Percentiles rank a stretch among this genome's conserved stretches.
Evolutionary conservation across 148 eudicot species (phyloP).

Genomic region (Mesembryanthemum crystallinum): DNA sequence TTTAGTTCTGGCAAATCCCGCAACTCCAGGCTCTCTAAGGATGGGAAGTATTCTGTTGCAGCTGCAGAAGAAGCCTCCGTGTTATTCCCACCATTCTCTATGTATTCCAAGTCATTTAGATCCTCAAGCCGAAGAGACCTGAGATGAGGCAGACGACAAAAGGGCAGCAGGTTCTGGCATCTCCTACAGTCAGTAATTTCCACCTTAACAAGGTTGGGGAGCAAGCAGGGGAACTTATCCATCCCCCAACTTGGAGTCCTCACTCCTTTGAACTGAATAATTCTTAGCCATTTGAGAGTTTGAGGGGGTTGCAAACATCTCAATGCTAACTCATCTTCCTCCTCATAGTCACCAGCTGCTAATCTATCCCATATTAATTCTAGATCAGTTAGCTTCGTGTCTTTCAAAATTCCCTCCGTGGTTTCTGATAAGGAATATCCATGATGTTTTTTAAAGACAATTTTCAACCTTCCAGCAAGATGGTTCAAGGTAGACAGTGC

Average conservation of each 20-base stretch:
- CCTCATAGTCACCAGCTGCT: background rate
- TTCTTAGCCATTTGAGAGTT: background rate
- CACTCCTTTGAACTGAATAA: background rate
- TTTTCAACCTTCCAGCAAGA: constrained; percentile 1
- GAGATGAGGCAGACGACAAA: constrained; percentile 19
- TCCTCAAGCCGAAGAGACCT: background rate
- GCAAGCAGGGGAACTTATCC: background rate
- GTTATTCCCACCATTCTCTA: background rate
- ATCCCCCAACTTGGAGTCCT: constrained; percentile 13
- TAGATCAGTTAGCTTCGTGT: background rate
- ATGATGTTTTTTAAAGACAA: background rate
- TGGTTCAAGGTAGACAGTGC: background rate
- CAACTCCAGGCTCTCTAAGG: background rate
- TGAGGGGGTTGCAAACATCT: constrained; percentile 7
- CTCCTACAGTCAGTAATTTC: background rate
- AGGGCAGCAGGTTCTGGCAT: constrained; percentile 13
- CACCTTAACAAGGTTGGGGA: constrained; percentile 8
- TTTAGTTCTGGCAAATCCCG: too few species aligned
- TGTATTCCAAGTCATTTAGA: constrained; percentile 13
- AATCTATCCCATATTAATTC: background rate
- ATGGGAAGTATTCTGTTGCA: constrained; percentile 2
- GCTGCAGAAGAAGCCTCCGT: background rate
- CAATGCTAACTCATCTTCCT: background rate
- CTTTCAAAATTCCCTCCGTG: background rate
- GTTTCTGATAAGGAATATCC: background rate